phyloP scores from a whole-genome alignment of 345 rosid species.

The Ailanthus altissimus region DNA sequence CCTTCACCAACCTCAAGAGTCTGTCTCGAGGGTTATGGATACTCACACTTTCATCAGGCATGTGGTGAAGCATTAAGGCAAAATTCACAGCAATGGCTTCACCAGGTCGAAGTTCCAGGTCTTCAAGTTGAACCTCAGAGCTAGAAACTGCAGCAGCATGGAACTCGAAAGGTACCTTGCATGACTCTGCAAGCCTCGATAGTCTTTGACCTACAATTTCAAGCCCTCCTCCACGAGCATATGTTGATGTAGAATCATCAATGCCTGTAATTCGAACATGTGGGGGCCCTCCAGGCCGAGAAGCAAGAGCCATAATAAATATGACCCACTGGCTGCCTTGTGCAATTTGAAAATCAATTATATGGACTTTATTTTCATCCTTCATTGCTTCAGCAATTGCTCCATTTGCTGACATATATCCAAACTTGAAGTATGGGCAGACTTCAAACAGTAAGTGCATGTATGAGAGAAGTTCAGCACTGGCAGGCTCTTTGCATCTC shows the following conservation, averaged over 20 bases:
- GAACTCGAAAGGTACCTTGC: conserved; percentile 83
- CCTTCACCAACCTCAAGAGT: conserved; percentile 68
- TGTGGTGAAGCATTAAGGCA: conserved; percentile 79
- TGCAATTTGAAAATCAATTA: conserved; percentile 79
- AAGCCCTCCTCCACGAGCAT: conserved; percentile 86
- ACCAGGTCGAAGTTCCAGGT: conserved; percentile 61
- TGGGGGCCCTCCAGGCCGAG: conserved; percentile 89
- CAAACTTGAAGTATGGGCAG: conserved; percentile 97
- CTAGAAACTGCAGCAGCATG: conserved; percentile 56
- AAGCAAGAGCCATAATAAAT: conserved; percentile 85
- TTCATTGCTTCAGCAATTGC: conserved; percentile 95
- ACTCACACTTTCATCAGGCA: conserved; percentile 93
- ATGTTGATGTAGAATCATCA: conserved; percentile 78
- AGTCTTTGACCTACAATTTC: conserved; percentile 78
- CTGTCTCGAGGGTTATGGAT: conserved; percentile 85
- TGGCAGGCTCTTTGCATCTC: conserved; percentile 81
- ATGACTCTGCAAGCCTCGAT: conserved; percentile 64
- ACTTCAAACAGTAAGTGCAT: conserved; percentile 86
- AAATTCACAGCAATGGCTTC: conserved; percentile 90
- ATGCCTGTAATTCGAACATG: conserved; percentile 77
- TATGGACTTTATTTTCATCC: conserved; percentile 68
- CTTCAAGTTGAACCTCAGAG: conserved; percentile 59
- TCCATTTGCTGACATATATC: conserved; percentile 90
- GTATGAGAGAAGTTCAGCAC: conserved; percentile 78
- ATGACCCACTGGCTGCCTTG: conserved; percentile 96